Conservation (phyloP, 768 basidiomycete species). For the Tricholoma bakamatsutake region DNA sequence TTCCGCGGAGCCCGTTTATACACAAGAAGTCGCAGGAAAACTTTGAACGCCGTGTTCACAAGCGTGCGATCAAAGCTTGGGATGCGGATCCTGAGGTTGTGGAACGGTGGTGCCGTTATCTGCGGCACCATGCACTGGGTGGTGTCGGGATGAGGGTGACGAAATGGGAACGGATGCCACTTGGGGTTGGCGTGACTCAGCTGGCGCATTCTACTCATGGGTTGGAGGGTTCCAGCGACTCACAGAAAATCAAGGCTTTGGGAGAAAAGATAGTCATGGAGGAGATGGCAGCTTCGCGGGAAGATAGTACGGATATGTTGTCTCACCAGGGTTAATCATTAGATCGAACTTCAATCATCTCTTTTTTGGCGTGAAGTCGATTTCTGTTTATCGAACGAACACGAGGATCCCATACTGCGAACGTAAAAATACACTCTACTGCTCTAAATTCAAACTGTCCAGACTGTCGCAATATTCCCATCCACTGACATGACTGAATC, state of each 20-base stretch:
- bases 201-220: constrained; percentile 18
- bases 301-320: background rate
- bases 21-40: constrained; percentile 97
- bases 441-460: too few species aligned
- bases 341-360: background rate
- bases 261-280: constrained; percentile 27
- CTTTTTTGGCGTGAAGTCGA: background rate
- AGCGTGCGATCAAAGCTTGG: constrained; percentile 84
- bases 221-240: constrained; percentile 17
- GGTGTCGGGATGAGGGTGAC: constrained; percentile 87
- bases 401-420: too few species aligned
- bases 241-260: constrained; percentile 21
- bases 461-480: too few species aligned
- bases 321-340: background rate
- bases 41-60: constrained; percentile 81
- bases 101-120: constrained; percentile 73
- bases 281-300: constrained; percentile 13
- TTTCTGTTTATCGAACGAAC: too few species aligned
- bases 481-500: too few species aligned
- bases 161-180: constrained; percentile 64
- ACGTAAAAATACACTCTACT: too few species aligned
- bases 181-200: constrained; percentile 34
- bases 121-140: constrained; percentile 66
- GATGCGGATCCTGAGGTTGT: constrained; percentile 80
- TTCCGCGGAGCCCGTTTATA: constrained; percentile 77